phyloP scores from a whole-genome alignment of 805 yeast genomes.

The Cyberlindnera saturnus region DNA sequence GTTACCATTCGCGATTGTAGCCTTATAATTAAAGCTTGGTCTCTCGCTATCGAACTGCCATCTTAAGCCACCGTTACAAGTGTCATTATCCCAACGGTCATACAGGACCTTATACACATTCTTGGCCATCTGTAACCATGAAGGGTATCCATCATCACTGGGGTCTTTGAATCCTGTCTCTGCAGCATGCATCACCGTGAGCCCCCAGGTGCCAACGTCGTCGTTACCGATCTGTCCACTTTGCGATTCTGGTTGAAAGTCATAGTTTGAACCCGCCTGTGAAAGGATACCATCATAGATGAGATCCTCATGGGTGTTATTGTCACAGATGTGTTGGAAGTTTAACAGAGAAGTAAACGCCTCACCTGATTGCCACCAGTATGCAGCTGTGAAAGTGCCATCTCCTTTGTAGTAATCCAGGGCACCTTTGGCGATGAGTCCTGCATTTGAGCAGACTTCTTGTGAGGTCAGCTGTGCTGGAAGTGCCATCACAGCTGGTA shows the following conservation, averaged over 20 bases:
- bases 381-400: constrained; percentile 62
- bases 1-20: constrained; percentile 60
- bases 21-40: constrained; percentile 58
- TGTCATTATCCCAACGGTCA: constrained; percentile 48
- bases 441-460: constrained; percentile 39
- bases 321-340: constrained; percentile 63
- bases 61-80: constrained; percentile 60
- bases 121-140: constrained; percentile 53
- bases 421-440: constrained; percentile 53
- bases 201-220: constrained; percentile 69
- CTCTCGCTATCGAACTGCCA: constrained; percentile 64
- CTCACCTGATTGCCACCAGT: constrained; percentile 92
- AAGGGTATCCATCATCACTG: constrained; percentile 27
- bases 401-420: constrained; percentile 62
- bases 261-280: constrained; percentile 38
- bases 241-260: constrained; percentile 55
- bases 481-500: not conserved
- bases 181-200: constrained; percentile 56
- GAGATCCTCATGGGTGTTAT: constrained; percentile 52
- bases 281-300: constrained; percentile 47
- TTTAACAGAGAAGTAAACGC: constrained; percentile 65
- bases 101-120: constrained; percentile 54
- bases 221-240: constrained; percentile 60
- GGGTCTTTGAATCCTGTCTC: constrained; percentile 52
- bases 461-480: not conserved